Evolutionary conservation across 1,284 basidiomycete species (phyloP).

Genomic region (Microbotryum violaceum): DNA sequence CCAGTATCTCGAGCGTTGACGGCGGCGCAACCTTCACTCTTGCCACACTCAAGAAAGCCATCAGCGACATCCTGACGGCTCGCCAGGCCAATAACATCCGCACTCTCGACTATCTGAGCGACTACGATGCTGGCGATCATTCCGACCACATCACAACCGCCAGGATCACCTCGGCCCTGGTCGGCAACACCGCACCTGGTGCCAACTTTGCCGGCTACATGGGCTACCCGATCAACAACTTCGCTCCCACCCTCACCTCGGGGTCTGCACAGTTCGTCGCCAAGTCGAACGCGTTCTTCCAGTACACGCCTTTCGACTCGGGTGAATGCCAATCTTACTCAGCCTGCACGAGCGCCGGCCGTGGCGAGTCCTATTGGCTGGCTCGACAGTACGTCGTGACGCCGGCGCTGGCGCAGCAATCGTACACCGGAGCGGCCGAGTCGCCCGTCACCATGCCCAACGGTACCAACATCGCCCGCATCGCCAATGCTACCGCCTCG

Average conservation of each 20-base stretch:
- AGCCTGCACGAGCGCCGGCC: slow-evolving; percentile 18
- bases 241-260: neutral
- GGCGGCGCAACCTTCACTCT: slow-evolving; percentile 27
- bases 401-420: slow-evolving; percentile 4
- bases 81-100: slow-evolving; percentile 18
- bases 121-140: slow-evolving; percentile 27
- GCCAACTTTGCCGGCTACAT: slow-evolving; percentile 27
- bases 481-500: slow-evolving; percentile 20
- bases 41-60: slow-evolving; percentile 22
- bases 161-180: slow-evolving; percentile 14
- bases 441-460: slow-evolving; percentile 7
- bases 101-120: slow-evolving; percentile 29
- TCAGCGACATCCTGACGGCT: slow-evolving; percentile 25
- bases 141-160: slow-evolving; percentile 29
- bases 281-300: slow-evolving; percentile 28
- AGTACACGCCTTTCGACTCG: slow-evolving; percentile 33
- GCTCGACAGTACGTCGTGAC: slow-evolving; percentile 29
- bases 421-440: slow-evolving; percentile 18
- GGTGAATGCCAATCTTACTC: slow-evolving; percentile 20
- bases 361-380: slow-evolving; percentile 29
- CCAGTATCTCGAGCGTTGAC: slow-evolving; percentile 18
- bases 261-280: neutral
- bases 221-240: slow-evolving; percentile 19
- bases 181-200: slow-evolving; percentile 7
- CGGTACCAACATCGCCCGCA: slow-evolving; percentile 22